These are phyloP conservation scores for Pseudoneurospora amorphoporcata DNA, from an alignment of 495 filamentous ascomycete species.

Conservation along the genomic window DNA sequence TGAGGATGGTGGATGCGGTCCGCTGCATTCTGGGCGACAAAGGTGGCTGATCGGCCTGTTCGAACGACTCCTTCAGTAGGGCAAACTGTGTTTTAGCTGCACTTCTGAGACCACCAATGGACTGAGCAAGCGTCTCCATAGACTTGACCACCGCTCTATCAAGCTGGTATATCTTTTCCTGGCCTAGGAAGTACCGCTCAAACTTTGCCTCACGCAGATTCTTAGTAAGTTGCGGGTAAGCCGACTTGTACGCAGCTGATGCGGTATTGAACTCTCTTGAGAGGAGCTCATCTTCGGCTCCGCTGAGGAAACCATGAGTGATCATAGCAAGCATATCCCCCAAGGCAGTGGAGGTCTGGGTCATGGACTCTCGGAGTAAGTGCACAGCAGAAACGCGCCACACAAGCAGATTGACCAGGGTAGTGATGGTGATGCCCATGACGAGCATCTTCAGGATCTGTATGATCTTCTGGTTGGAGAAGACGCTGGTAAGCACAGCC, in stretches of 20 bases:
- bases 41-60: slow-evolving; percentile 13
- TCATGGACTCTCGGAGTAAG: slow-evolving; percentile 65
- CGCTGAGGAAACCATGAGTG: slow-evolving; percentile 74
- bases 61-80: slow-evolving; percentile 54
- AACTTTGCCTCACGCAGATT: slow-evolving; percentile 80
- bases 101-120: slow-evolving; percentile 82
- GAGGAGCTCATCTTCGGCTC: slow-evolving; percentile 67
- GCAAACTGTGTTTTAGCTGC: slow-evolving; percentile 83
- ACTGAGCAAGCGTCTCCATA: slow-evolving; percentile 78
- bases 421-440: slow-evolving; percentile 71
- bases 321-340: slow-evolving; percentile 76
- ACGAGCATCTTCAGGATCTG: slow-evolving; percentile 87
- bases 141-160: slow-evolving; percentile 74
- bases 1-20: slow-evolving; percentile 22
- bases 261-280: slow-evolving; percentile 53
- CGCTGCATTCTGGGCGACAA: slow-evolving; percentile 24
- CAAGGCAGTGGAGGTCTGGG: slow-evolving; percentile 62
- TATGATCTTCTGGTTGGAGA: slow-evolving; percentile 70
- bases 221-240: slow-evolving; percentile 64
- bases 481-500: slow-evolving; percentile 65
- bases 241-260: slow-evolving; percentile 54
- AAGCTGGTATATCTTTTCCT: slow-evolving; percentile 69
- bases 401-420: slow-evolving; percentile 64
- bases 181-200: slow-evolving; percentile 78
- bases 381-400: slow-evolving; percentile 73